These are phyloP conservation scores for Plasmodium gonderi DNA, from an alignment of 169 alveolate species.

Conservation along the genomic window DNA sequence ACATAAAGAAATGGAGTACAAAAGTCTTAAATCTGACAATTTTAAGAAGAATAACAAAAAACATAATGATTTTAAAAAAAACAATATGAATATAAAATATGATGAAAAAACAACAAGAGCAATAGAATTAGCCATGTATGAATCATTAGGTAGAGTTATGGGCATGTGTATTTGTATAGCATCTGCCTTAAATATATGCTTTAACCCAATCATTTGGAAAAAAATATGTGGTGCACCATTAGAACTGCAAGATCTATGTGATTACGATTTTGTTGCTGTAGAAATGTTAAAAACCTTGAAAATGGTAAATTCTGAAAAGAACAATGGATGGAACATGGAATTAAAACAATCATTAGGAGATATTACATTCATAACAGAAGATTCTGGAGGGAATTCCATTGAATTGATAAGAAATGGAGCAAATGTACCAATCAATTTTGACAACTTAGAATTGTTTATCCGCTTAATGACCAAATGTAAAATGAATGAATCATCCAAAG, in stretches of 20 bases:
- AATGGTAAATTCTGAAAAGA: slow-evolving; percentile 76
- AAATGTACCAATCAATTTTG: slow-evolving; percentile 82
- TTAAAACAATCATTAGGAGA: slow-evolving; percentile 77
- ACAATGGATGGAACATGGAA: slow-evolving; percentile 68
- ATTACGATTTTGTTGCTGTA: slow-evolving; percentile 87
- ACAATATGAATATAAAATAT: slow-evolving; percentile 22
- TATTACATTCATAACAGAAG: slow-evolving; percentile 81
- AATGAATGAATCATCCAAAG: slow-evolving; percentile 86
- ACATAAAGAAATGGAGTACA: neutral
- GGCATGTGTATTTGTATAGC: slow-evolving; percentile 91
- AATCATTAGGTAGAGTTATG: slow-evolving; percentile 92
- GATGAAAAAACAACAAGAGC: slow-evolving; percentile 64
- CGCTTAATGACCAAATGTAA: slow-evolving; percentile 87
- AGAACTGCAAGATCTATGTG: slow-evolving; percentile 83
- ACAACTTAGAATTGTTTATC: slow-evolving; percentile 85
- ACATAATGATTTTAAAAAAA: neutral
- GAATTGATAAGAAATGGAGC: slow-evolving; percentile 85
- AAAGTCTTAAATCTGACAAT: neutral
- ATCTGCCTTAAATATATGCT: slow-evolving; percentile 87
- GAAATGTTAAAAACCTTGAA: slow-evolving; percentile 87
- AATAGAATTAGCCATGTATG: slow-evolving; percentile 88
- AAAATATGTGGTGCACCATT: slow-evolving; percentile 80
- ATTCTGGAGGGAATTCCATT: slow-evolving; percentile 78
- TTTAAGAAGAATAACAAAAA: neutral
- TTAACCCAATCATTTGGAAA: slow-evolving; percentile 93